A percentile compares a stretch with the other conserved stretches of the same genome.
Conservation (phyloP, 1,139 yeast genomes). For the Kodamaea fungicola region DNA sequence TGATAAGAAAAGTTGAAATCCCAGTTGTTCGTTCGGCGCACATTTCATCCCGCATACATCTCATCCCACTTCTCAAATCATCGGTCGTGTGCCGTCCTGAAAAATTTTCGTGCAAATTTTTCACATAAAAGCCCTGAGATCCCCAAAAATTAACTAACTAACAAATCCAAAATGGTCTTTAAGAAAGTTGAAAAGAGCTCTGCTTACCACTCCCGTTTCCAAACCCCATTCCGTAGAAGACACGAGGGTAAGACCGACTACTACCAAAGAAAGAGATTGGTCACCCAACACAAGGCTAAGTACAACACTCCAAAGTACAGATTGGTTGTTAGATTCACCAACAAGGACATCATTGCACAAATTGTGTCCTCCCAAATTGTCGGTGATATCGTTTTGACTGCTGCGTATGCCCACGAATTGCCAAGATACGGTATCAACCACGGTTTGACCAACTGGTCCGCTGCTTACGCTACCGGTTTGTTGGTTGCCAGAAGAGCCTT, state of each 20-base stretch:
- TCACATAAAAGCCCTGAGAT: constrained; percentile 2
- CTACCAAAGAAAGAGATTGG: constrained; percentile 99
- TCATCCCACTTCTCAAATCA: background rate
- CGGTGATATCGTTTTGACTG: constrained; percentile 94
- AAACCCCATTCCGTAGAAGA: constrained; percentile 99
- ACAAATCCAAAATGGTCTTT: constrained; percentile 62
- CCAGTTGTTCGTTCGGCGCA: no score
- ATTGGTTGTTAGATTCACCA: constrained; percentile 99
- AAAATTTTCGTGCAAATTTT: constrained; percentile 7
- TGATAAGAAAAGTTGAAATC: no score
- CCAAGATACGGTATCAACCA: constrained; percentile 97
- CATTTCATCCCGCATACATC: background rate
- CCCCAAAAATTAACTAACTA: constrained; percentile 1
- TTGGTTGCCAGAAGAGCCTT: constrained; percentile 99
- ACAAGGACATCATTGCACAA: constrained; percentile 99
- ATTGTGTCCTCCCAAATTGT: constrained; percentile 93
- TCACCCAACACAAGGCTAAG: constrained; percentile 99
- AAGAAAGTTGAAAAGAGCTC: constrained; percentile 69
- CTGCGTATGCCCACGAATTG: constrained; percentile 99
- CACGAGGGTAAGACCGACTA: constrained; percentile 99
- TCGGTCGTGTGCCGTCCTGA: constrained; percentile 9
- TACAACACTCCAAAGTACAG: constrained; percentile 99
- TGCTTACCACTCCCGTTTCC: constrained; percentile 99
- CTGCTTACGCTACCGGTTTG: constrained; percentile 99
- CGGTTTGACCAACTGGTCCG: constrained; percentile 99